These are phyloP conservation scores for Dryas octopetala DNA, from an alignment of 306 rosid genomes.

Conservation along the genomic window DNA sequence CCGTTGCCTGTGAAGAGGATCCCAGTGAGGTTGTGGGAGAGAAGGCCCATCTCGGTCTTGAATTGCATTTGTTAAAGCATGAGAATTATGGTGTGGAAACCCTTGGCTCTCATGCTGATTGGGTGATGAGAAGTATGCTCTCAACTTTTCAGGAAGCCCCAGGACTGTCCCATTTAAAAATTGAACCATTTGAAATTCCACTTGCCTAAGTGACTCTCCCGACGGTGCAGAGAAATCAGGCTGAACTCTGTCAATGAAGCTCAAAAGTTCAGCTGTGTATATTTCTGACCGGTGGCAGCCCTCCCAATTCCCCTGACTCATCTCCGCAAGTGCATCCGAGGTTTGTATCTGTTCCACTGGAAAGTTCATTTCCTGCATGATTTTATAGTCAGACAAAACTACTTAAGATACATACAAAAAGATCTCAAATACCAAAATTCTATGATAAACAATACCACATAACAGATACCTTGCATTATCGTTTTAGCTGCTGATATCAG, in stretches of 20 bases:
- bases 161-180: conserved; percentile 71
- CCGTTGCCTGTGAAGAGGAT: conserved; percentile 62
- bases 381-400: conserved; percentile 11
- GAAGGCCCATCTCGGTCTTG: conserved; percentile 70
- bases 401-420: conserved; percentile 12
- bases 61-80: conserved; percentile 56
- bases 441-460: neutral
- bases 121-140: conserved; percentile 48
- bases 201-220: conserved; percentile 94
- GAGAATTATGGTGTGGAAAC: conserved; percentile 58
- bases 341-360: conserved; percentile 74
- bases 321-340: conserved; percentile 75
- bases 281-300: conserved; percentile 88
- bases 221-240: conserved; percentile 93
- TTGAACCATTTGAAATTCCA: conserved; percentile 80
- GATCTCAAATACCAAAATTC: conserved; percentile 18
- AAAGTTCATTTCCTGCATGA: conserved; percentile 65
- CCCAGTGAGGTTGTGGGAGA: conserved; percentile 60
- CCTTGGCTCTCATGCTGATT: conserved; percentile 61
- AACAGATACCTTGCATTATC: conserved; percentile 7
- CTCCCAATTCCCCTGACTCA: conserved; percentile 98
- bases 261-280: conserved; percentile 67
- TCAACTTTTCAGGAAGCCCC: conserved; percentile 75
- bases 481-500: neutral
- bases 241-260: conserved; percentile 70